Evolutionary conservation across 1,139 yeast species (phyloP), one percentile per base, ranked within the genome.

Genomic region (Scheffersomyces cryptocercus): DNA sequence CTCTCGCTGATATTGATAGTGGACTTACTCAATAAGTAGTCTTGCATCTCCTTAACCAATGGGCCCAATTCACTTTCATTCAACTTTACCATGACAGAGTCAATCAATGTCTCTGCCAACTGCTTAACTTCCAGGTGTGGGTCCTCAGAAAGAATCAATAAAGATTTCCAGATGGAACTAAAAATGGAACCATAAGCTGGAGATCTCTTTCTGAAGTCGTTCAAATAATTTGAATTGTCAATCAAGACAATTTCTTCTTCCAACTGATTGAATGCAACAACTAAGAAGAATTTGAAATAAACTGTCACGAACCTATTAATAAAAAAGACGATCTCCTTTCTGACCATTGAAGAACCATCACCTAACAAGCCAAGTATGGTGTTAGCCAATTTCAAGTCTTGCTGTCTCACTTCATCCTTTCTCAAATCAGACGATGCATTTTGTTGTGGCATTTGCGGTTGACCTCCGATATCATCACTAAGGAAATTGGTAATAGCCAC

Each of bases 121-220:
- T 80, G 79, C 45, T 81, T 84, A 8, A 91, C 91, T 62, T 90
- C 97, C 36, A 79, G 70, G 61, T 86, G 95, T 0, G 99, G 97
- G 63, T 93, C 99, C 53, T 87, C 95, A 1, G 96, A 79, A 35
- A 90, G 68, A 39, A 89, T 82, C 40, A 95, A 70, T 31, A 93
- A 65, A 0, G 95, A 84, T 53, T 89, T 86, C 97, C 98, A 93
- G 13, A 87, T 79, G 1, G 95, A 86, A 45, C 89, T 81, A 62
- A 85, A 89, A n/a, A 89, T 79, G 0, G 96, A 85, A 1, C 96
- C 96, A 59, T 88, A 87, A 0, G 96, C 86, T 0, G 90, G 90
- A 0, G 84, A 80, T 45, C 70, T 73, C 54, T 79, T 77, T 44
- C 86, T 70, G 48, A 80, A 78, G 42, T 82, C 86, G 47, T 81